phyloP scores from a whole-genome alignment of 495 filamentous ascomycete species.

The Chaetomium cochliodes region DNA sequence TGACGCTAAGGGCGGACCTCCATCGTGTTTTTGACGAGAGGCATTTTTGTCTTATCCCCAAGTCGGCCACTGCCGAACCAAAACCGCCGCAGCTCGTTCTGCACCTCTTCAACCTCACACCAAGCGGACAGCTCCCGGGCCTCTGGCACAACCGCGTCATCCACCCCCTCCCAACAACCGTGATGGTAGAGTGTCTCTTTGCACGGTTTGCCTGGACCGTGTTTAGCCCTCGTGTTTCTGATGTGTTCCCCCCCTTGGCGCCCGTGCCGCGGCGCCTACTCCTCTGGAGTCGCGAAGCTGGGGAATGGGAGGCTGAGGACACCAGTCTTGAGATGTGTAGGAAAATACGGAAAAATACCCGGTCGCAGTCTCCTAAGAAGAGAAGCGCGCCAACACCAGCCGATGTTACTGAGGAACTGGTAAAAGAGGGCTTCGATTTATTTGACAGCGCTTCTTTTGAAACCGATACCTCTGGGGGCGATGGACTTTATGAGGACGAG shows the following conservation, averaged over 20 bases:
- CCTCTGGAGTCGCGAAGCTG: not conserved
- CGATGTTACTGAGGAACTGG: not conserved
- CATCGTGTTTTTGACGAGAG: too few species aligned
- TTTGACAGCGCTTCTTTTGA: conserved; percentile 12
- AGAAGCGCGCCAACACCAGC: conserved; percentile 6
- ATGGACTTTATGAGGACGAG: conserved; percentile 8
- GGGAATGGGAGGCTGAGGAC: conserved; percentile 15
- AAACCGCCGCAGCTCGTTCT: too few species aligned
- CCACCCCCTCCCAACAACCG: conserved; percentile 2
- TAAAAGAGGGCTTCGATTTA: not conserved
- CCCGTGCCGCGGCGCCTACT: conserved; percentile 10
- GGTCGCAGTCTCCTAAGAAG: conserved; percentile 18
- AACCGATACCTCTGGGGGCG: conserved; percentile 5
- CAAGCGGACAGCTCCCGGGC: too few species aligned
- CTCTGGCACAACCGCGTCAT: conserved; percentile 7
- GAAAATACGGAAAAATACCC: conserved; percentile 10
- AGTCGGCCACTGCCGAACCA: too few species aligned
- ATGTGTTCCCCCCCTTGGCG: conserved; percentile 9
- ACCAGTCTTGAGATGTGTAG: conserved; percentile 16
- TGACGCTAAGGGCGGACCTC: too few species aligned
- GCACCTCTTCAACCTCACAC: too few species aligned
- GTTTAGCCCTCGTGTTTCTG: conserved; percentile 12
- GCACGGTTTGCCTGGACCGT: conserved; percentile 12
- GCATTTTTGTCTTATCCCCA: too few species aligned
- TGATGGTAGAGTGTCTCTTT: conserved; percentile 14